These are phyloP conservation scores for Pseudoperonospora humuli DNA, from an alignment of 352 stramenopile species.

Conservation along the genomic window DNA sequence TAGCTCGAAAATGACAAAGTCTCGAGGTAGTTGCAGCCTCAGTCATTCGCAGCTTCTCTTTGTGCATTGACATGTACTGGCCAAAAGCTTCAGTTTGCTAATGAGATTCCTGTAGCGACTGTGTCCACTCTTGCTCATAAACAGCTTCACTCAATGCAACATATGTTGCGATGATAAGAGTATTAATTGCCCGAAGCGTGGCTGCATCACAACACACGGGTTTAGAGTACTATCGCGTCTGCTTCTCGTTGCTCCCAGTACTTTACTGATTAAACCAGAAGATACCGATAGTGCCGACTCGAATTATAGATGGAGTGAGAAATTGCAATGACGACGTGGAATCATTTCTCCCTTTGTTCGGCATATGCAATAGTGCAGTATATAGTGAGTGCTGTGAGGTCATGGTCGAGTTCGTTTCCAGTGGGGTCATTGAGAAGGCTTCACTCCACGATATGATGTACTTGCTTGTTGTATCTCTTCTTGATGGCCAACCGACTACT, in stretches of 20 bases:
- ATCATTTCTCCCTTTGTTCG: conserved; percentile 7
- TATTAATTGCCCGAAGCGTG: conserved; percentile 58
- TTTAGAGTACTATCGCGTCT: conserved; percentile 75
- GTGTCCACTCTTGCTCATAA: conserved; percentile 45
- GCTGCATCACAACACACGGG: conserved; percentile 36
- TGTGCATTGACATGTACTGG: conserved; percentile 54
- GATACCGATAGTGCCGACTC: conserved; percentile 19
- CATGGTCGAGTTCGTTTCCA: conserved; percentile 30
- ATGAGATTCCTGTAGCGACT: conserved; percentile 56
- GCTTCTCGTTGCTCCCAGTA: conserved; percentile 67
- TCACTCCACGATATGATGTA: conserved; percentile 50
- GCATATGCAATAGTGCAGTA: conserved; percentile 10
- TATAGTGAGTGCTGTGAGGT: background rate
- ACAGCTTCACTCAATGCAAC: conserved; percentile 66
- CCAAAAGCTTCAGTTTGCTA: conserved; percentile 38
- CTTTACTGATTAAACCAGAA: conserved; percentile 10
- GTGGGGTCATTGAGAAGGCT: conserved; percentile 43
- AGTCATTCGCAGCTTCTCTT: conserved; percentile 46
- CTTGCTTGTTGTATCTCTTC: too few relatives aligned
- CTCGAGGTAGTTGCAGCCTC: conserved; percentile 40
- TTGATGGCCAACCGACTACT: too few relatives aligned
- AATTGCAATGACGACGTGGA: conserved; percentile 5
- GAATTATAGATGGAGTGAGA: conserved; percentile 1
- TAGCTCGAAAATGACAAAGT: conserved; percentile 51
- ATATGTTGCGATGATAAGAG: conserved; percentile 77